Conservation (phyloP, 176 grass and related monocot genomes). For the Carex littledalei region DNA sequence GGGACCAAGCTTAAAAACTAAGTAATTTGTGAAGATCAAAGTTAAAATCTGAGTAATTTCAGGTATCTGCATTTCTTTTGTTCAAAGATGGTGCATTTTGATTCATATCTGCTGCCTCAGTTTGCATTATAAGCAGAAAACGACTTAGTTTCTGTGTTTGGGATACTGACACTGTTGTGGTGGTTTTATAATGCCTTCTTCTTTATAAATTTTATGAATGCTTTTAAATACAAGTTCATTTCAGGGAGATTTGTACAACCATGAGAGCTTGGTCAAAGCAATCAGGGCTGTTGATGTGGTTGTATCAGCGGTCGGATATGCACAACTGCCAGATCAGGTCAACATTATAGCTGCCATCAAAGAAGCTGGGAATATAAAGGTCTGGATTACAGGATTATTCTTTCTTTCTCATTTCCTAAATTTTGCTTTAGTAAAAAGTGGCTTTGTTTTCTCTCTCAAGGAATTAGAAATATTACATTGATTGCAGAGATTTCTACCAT, state of each 20-base stretch:
- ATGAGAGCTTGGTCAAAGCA: constrained; percentile 43
- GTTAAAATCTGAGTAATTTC: background rate
- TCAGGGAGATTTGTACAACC: constrained; percentile 67
- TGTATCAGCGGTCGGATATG: constrained; percentile 49
- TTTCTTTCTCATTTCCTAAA: background rate
- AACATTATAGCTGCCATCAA: constrained; percentile 61
- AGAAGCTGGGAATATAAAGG: constrained; percentile 57
- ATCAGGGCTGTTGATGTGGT: constrained; percentile 50
- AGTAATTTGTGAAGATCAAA: background rate
- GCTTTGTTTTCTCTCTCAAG: background rate
- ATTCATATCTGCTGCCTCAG: background rate
- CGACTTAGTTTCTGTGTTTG: background rate
- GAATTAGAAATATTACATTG: background rate
- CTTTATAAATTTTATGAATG: background rate
- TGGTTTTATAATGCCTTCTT: background rate
- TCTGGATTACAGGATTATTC: background rate
- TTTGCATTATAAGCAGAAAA: background rate
- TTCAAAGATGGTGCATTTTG: background rate
- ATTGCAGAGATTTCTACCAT: constrained; percentile 32
- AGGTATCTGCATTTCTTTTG: background rate
- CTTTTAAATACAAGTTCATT: background rate
- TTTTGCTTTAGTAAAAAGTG: background rate
- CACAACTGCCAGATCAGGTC: constrained; percentile 43
- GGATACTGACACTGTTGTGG: background rate
- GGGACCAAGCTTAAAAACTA: background rate